Percentiles rank a stretch among this genome's conserved stretches.
Conservation (phyloP, 1,139 yeast species). For the Arxiozyma bovina region DNA sequence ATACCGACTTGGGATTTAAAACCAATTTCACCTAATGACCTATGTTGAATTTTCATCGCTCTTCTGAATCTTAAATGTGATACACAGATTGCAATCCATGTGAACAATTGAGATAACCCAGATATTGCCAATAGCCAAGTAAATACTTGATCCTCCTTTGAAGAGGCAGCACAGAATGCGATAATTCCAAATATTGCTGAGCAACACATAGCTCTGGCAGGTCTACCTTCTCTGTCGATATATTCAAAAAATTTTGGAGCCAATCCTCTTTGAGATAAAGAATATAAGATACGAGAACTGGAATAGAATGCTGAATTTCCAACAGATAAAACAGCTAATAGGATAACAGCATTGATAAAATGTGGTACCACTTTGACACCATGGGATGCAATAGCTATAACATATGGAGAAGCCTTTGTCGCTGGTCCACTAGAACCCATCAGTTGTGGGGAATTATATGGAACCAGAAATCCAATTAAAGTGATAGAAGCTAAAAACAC, state of each 20-base stretch:
- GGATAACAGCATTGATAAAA: slow-evolving; percentile 57
- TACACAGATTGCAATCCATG: slow-evolving; percentile 60
- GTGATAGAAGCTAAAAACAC: slow-evolving; percentile 61
- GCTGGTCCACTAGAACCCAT: slow-evolving; percentile 34
- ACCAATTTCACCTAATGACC: slow-evolving; percentile 46
- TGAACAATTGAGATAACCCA: slow-evolving; percentile 57
- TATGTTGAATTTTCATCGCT: slow-evolving; percentile 51
- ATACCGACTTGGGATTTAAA: slow-evolving; percentile 49
- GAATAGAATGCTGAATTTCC: slow-evolving; percentile 67
- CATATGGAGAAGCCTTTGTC: slow-evolving; percentile 72
- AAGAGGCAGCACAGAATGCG: slow-evolving; percentile 53
- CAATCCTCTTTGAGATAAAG: slow-evolving; percentile 51
- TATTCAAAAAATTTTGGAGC: slow-evolving; percentile 59
- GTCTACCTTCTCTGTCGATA: slow-evolving; percentile 62
- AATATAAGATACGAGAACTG: slow-evolving; percentile 59
- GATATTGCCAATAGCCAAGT: slow-evolving; percentile 62
- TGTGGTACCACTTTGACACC: slow-evolving; percentile 53
- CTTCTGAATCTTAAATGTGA: slow-evolving; percentile 59
- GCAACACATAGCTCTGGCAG: slow-evolving; percentile 46
- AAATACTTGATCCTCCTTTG: slow-evolving; percentile 50
- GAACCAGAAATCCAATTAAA: slow-evolving; percentile 66
- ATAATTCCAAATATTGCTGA: slow-evolving; percentile 48
- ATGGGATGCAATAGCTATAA: slow-evolving; percentile 52
- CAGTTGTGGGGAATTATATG: slow-evolving; percentile 50
- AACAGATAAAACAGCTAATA: slow-evolving; percentile 65